Percentiles rank a stretch among this genome's conserved stretches.
These are phyloP conservation scores for Myriosclerotinia scirpicola DNA, from an alignment of 2,329 filamentous ascomycete genomes.

Conservation along the genomic window DNA sequence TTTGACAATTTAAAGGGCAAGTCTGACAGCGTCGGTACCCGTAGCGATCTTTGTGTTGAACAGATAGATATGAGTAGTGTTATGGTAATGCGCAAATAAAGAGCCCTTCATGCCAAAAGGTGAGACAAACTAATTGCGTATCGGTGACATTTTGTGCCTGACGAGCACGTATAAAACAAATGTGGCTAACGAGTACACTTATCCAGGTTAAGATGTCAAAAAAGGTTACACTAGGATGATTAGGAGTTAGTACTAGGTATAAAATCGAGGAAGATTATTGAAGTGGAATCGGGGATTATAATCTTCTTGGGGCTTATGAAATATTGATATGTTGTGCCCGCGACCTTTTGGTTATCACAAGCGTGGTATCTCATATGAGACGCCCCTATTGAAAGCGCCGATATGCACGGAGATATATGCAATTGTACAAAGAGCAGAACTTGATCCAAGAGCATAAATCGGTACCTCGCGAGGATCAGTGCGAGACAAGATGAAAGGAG, in stretches of 20 bases:
- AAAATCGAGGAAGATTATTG: too few species aligned
- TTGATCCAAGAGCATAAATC: constrained; percentile 48
- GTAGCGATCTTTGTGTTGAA: constrained; percentile 59
- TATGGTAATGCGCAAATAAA: constrained; percentile 37
- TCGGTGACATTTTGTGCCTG: constrained; percentile 56
- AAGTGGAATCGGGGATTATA: too few species aligned
- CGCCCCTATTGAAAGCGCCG: constrained; percentile 45
- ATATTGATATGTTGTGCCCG: not conserved
- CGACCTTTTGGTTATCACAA: too few species aligned
- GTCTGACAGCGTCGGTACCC: too few species aligned
- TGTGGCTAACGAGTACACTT: constrained; percentile 65
- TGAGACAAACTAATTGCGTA: too few species aligned
- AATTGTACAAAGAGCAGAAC: constrained; percentile 57
- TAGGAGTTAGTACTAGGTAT: not conserved
- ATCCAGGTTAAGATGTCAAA: constrained; percentile 40
- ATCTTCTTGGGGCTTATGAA: too few species aligned
- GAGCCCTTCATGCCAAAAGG: too few species aligned
- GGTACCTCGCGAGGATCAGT: constrained; percentile 57
- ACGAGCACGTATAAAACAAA: constrained; percentile 64
- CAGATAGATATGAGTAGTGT: constrained; percentile 61
- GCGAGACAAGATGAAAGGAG: constrained; percentile 57
- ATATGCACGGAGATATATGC: constrained; percentile 63
- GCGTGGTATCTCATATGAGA: too few species aligned
- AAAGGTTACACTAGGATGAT: constrained; percentile 57
- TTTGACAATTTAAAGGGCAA: too few species aligned